Evolutionary conservation across 2,329 filamentous ascomycete species (phyloP).

Genomic region (Hypoxylon sp.): DNA sequence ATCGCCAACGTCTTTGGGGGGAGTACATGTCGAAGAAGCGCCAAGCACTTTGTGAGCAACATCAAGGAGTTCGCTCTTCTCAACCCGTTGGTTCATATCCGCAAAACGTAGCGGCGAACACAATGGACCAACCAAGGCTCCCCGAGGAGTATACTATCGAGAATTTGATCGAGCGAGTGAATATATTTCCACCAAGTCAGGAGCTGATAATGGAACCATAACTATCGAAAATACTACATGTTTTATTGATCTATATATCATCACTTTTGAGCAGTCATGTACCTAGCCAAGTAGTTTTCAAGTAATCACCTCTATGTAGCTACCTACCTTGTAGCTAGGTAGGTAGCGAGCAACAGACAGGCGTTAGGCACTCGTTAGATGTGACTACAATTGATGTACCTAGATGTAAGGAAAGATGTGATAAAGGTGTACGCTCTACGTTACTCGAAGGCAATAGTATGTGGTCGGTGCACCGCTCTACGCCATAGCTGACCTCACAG

Average conservation of each 20-base stretch:
- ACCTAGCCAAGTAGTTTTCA: too few species aligned
- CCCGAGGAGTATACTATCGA: not conserved
- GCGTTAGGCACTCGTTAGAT: too few species aligned
- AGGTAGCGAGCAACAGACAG: too few species aligned
- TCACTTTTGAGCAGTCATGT: too few species aligned
- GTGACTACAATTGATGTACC: too few species aligned
- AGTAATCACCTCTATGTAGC: too few species aligned
- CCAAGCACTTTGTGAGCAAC: constrained; percentile 1
- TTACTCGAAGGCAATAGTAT: not conserved
- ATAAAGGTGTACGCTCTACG: not conserved
- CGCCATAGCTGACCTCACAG: not conserved
- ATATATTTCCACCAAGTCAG: not conserved
- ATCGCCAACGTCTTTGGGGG: too few species aligned
- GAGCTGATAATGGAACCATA: constrained; percentile 7
- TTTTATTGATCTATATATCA: not conserved
- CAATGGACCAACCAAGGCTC: too few species aligned
- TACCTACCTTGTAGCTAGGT: too few species aligned
- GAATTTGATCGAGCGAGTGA: not conserved
- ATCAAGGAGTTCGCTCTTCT: not conserved
- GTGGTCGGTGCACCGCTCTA: not conserved
- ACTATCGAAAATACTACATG: not conserved
- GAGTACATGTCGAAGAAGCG: constrained; percentile 11
- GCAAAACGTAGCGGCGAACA: too few species aligned
- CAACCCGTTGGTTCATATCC: too few species aligned
- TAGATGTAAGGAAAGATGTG: too few species aligned